Base-by-base conservation (phyloP, 768 basidiomycete species). In the Lentinula sp. region DNA sequence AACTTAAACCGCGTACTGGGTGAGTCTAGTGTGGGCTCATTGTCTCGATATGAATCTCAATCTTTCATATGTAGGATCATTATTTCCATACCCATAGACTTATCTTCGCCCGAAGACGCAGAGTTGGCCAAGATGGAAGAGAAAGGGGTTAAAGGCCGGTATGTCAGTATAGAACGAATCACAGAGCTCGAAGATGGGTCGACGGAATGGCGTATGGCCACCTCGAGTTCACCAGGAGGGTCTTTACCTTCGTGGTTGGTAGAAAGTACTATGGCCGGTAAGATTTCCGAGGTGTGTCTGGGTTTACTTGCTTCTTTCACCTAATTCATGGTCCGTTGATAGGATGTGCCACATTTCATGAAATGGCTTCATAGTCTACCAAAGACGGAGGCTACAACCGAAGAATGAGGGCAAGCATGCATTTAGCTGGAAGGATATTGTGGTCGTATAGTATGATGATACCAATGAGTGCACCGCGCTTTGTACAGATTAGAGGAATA, bases 161-260 rank as follows among this genome's bases (percentile, higher is more conserved):
- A 91, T 67, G 84, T 82, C 42, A 83, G 85, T 65, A 85, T 88
- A 3, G 91, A 92, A 71, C 79, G 81, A 35, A 66, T 93, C 57
- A 71, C 74, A 46, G 87, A 88, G 70, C 79, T 86, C 43, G 81
- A 81, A 18, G 74, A 82, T 62, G 90, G 86, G 54, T 81, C 72
- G 52, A 81, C 84, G 12, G 88, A 91, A 71, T 92, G 90, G 90
- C 77, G 83, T 43, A 90, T 92, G 90, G 90, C 89, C 2, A 89
- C 88, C 2, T 85, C 87, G 28, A 87, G 86, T 65, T 83, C 81
- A 2, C 83, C 88, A 12, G 88, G 87, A 28, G 90, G 90, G 23
- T 79, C 70, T 57, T 85, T 91, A 48, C 90, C 90, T 0, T 73
- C 75, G 15, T 88, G 87, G 63, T 60, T 91, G 61, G 80, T 81